Base-by-base conservation (phyloP, 345 rosid species). In the Eucalyptus dawsonii region DNA sequence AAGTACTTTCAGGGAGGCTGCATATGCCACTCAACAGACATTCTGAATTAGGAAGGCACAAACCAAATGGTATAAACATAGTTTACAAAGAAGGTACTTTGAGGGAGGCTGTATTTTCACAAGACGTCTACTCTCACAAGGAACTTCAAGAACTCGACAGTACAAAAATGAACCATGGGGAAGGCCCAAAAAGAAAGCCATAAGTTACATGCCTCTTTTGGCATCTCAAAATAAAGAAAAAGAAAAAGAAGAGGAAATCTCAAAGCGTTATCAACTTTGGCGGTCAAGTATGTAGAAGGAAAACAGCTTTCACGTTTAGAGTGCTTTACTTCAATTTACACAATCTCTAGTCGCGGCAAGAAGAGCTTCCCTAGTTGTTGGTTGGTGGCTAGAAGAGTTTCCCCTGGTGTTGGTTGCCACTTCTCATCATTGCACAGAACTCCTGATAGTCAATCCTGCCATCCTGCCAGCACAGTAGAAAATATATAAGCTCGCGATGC, bases 391-490 rank as follows among this genome's bases (percentile, higher is more conserved):
- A 94, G 80, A 95, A 94, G 87, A 93, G 94, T 87, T 80, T 93
- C 5, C 89, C 92, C 69, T 93, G 96, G 67, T 92, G 94, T 86
- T 93, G 97, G 88, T 93, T 93, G 88, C 99, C 98, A 51, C 97
- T 95, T 93, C 93, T 95, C 99, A 97, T 97, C 98, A 97, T 97
- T 5, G 95, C 90, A 4, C 97, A 93, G 90, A 97, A 97, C 88
- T 97, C 99, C 19, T 95, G 95, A 17, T 95, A 96, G 93, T 94
- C 95, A 93, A 97, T 97, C 90, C 91, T 97, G 76, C 99, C 99
- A 86, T 97, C 99, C 99, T 97, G 93, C 89, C 87, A 88, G 69
- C 17, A 76, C 31, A n/a, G 31, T 27, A 80, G 31, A 17, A 21
- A 14, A 89, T 34, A 11, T 56, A 47, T 81, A 56, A 40, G 44